Conservation (phyloP, 805 yeast genomes). For the Kazachstania bromeliacearum region DNA sequence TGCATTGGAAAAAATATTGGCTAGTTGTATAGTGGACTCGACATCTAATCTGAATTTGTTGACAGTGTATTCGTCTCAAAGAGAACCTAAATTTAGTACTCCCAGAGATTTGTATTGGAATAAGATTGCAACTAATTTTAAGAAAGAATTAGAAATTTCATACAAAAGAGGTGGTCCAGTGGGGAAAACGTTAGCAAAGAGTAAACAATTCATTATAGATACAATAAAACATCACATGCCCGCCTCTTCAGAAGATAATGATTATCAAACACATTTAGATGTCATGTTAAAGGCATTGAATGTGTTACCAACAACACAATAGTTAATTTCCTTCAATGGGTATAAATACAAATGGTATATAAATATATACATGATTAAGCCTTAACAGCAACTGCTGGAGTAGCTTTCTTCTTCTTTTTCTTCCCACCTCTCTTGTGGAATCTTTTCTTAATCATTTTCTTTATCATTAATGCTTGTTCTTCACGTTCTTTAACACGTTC, state of each 20-base stretch:
- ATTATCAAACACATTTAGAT: slow-evolving; percentile 10
- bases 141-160: slow-evolving; percentile 26
- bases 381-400: not conserved
- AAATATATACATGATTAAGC: not conserved
- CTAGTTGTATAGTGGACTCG: slow-evolving; percentile 9
- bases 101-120: slow-evolving; percentile 23
- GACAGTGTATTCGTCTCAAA: not conserved
- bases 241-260: slow-evolving; percentile 7
- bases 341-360: not conserved
- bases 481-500: slow-evolving; percentile 19
- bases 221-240: slow-evolving; percentile 17
- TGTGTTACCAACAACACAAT: slow-evolving; percentile 7
- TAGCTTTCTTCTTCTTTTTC: slow-evolving; percentile 23
- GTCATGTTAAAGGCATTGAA: slow-evolving; percentile 18
- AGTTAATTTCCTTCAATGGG: not conserved
- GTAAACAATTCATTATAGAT: slow-evolving; percentile 13
- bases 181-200: slow-evolving; percentile 22
- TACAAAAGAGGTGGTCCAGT: slow-evolving; percentile 30
- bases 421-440: slow-evolving; percentile 32
- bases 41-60: slow-evolving; percentile 1
- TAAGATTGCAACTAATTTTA: slow-evolving; percentile 17
- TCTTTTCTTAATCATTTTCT: slow-evolving; percentile 25
- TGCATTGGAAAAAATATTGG: slow-evolving; percentile 14
- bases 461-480: slow-evolving; percentile 15
- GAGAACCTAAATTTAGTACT: slow-evolving; percentile 9